Evolutionary conservation across 371 early-diverging fungal genomes (phyloP).

Genomic region (Mucor piriformis): DNA sequence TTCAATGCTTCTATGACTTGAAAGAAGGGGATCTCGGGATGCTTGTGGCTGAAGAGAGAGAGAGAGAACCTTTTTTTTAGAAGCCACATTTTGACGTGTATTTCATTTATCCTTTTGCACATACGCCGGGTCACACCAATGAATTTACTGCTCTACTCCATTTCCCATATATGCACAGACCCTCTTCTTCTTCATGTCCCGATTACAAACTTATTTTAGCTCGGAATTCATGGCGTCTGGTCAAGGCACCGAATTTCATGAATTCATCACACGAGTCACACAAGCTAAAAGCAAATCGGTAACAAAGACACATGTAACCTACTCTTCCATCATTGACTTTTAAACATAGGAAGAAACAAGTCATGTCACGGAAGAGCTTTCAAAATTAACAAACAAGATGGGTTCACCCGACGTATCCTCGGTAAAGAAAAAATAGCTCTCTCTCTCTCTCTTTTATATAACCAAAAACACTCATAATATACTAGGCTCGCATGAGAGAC

Average conservation of each 20-base stretch:
- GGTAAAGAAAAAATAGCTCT: constrained; percentile 37
- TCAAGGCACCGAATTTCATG: constrained; percentile 31
- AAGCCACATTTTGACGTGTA: too few relatives aligned
- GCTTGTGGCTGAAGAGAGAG: too few relatives aligned
- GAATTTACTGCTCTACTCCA: too few relatives aligned
- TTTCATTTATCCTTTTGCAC: too few relatives aligned
- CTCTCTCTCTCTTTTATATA: not conserved
- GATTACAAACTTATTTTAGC: constrained; percentile 27
- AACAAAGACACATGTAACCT: constrained; percentile 5
- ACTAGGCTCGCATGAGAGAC: constrained; percentile 46
- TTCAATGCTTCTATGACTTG: too few relatives aligned
- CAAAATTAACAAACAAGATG: constrained; percentile 27
- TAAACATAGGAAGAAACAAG: constrained; percentile 41
- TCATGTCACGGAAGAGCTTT: constrained; percentile 32
- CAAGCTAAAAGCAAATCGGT: constrained; percentile 46
- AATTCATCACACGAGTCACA: constrained; percentile 36
- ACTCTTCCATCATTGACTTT: not conserved
- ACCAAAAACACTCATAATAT: not conserved
- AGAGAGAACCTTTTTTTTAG: too few relatives aligned
- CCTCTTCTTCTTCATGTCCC: constrained; percentile 7
- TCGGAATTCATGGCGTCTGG: constrained; percentile 50
- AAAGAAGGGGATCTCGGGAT: too few relatives aligned
- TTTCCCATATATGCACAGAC: not conserved
- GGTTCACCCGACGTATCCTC: constrained; percentile 43
- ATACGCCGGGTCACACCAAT: too few relatives aligned